Base-by-base conservation (phyloP, 768 basidiomycete genomes). In the Russula emetica region DNA sequence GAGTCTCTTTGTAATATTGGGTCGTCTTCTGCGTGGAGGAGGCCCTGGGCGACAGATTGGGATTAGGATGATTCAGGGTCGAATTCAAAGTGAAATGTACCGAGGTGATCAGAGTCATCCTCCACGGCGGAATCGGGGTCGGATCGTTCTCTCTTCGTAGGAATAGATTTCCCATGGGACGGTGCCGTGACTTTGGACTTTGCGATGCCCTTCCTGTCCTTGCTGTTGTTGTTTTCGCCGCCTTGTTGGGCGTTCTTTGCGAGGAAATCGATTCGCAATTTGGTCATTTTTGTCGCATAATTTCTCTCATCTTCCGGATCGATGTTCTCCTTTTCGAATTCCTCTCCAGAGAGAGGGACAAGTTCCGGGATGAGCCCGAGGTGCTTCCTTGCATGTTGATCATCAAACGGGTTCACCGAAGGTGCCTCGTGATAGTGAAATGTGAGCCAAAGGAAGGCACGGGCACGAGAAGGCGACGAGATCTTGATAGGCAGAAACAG, bases 391-490 rank as follows among this genome's bases (percentile, higher is more conserved):
- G 73, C 63, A 45, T 73, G 70, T 9, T 74, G 72, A 55, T 74
- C 72, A 28, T 72, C 68, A 68, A 79, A 80, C 1, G 79, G 76
- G 58, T 80, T 80, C 32, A 60, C 62, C 1, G 68, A 60, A 10
- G 73, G 67, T 20, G 69, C 68, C 68, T 83, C 81, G 68, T 80
- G 75, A 69, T 81, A 80, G 66, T 79, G 78, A 69, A 76, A 79
- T 55, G 79, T 70, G 30, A 82, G 73, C 76, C 78, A 79, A 30
- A 83, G 77, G 66, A 83, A 78, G 5, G 78, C 79, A 14, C 71
- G 73, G 0, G 81, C 80, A 18, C 80, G 78, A 42, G 77, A 75
- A 13, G 61, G 66, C 8, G 80, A 78, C 3, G 80, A 76, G 44
- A 78, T 64, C 40, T 72, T 66, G 42, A 76, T 72, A 7, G 78